Evolutionary conservation across 768 basidiomycete genomes (phyloP).

Genomic region (Termitomyces sp.): DNA sequence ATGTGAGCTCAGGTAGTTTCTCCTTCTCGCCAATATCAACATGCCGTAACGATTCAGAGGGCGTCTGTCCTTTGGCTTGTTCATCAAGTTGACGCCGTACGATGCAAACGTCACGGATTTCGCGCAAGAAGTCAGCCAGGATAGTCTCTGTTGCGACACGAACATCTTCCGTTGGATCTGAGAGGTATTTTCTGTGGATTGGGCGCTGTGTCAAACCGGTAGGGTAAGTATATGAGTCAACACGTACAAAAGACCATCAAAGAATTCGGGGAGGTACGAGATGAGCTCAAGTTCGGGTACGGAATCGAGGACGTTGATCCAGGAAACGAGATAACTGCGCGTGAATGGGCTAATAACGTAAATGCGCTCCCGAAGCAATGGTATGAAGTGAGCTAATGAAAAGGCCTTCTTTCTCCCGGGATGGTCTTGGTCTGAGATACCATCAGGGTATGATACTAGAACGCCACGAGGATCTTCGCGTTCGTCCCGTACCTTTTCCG

Average conservation of each 20-base stretch:
- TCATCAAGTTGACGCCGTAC: constrained; percentile 67
- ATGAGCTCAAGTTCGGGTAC: constrained; percentile 96
- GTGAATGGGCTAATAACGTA: constrained; percentile 96
- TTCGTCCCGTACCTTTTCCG: constrained; percentile 60
- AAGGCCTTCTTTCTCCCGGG: constrained; percentile 68
- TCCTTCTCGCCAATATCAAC: constrained; percentile 36
- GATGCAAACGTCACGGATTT: constrained; percentile 80
- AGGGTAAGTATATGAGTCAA: constrained; percentile 3
- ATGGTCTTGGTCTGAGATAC: constrained; percentile 33
- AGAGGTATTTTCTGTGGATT: constrained; percentile 77
- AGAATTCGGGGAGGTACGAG: constrained; percentile 89
- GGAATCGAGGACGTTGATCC: constrained; percentile 94
- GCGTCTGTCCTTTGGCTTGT: constrained; percentile 36
- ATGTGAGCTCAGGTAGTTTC: constrained; percentile 51
- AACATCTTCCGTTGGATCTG: constrained; percentile 93
- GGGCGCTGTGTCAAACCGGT: constrained; percentile 1
- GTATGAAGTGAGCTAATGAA: constrained; percentile 92
- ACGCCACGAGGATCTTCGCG: constrained; percentile 54
- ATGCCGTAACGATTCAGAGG: constrained; percentile 36
- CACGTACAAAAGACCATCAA: constrained; percentile 87
- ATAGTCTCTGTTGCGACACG: constrained; percentile 86
- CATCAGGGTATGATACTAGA: constrained; percentile 60
- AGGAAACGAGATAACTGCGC: constrained; percentile 91
- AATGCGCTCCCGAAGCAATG: constrained; percentile 87
- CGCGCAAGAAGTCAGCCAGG: constrained; percentile 83